Evolutionary conservation across 1,284 basidiomycete genomes (phyloP), one percentile per base, ranked within the genome.

Genomic region (Anthracocystis panici-leucophaei): DNA sequence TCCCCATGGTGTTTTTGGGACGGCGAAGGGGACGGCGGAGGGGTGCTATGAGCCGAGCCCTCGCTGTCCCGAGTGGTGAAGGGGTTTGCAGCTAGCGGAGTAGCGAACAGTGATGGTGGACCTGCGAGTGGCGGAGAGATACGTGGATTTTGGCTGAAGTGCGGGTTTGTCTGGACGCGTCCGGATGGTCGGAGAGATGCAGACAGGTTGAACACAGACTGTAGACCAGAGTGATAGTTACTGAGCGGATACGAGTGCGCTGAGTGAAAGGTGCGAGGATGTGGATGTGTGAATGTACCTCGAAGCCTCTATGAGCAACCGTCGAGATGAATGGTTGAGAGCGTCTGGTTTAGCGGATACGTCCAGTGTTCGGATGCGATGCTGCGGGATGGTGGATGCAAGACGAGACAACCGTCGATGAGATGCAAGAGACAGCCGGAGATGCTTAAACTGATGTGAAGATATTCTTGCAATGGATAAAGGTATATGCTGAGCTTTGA

Each of bases 1-100:
- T 75, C 3, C 54, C 52, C 79, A 80, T 78, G 57, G 20, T 77
- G 63, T 56, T 38, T 20, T 33, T 16, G 46, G 12, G n/a, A 18
- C 12, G 16, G 25, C 1, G 20, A 7, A 16, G 49, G 31, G 55
- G 55, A 59, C 48, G 57, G 54, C 42, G 44, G 57, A 48, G 62
- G 59, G 53, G 50, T 31, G 45, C n/a, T 25, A 38, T 38, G 14
- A 4, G 35, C 35, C 35, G 12, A 38, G 12, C 12, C 62, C 58
- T 65, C 41, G 58, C 55, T 65, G 51, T 63, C 51, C 63, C 48
- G 27, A 35, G 5, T 2, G 20, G 20, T 42, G 40, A 6, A 6
- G 18, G 40, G 18, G 31, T 33, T 29, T 38, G 35, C 35, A 16
- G 38, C 29, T 31, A 29, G 48, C 27, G n/a, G 29, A n/a, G n/a